phyloP scores from a whole-genome alignment of 306 rosid species.

The Prunus mira region DNA sequence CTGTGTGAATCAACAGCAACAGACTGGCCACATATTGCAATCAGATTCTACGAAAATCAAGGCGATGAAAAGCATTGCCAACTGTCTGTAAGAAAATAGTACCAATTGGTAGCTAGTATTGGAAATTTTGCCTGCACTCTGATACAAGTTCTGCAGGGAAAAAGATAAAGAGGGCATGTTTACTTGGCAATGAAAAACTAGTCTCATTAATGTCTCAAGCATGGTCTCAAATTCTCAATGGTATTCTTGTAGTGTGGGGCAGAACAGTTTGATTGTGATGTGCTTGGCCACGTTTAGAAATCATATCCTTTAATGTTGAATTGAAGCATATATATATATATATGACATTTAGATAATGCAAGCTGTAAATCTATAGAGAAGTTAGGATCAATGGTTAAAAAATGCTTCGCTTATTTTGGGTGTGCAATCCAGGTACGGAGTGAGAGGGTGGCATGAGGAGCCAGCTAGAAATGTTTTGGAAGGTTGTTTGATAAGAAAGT shows the following conservation, averaged over 20 bases:
- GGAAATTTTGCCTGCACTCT: too few relatives aligned
- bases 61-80: neutral
- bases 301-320: too few relatives aligned
- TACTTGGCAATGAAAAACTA: neutral
- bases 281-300: too few relatives aligned
- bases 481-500: constrained; percentile 1
- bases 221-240: too few relatives aligned
- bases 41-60: neutral
- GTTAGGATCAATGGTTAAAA: neutral
- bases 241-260: neutral
- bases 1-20: neutral
- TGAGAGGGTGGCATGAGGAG: neutral
- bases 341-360: too few relatives aligned
- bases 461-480: constrained; percentile 6
- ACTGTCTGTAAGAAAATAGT: neutral
- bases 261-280: too few relatives aligned
- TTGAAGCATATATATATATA: too few relatives aligned
- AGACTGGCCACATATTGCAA: neutral
- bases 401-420: neutral
- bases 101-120: neutral
- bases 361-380: too few relatives aligned
- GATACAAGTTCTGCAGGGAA: neutral
- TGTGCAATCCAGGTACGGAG: neutral
- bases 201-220: too few relatives aligned
- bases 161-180: neutral